Percentiles rank a stretch among this genome's conserved stretches.
Evolutionary conservation across 2,329 filamentous ascomycete species (phyloP).

Genomic region (Metarhizium guizhouense): DNA sequence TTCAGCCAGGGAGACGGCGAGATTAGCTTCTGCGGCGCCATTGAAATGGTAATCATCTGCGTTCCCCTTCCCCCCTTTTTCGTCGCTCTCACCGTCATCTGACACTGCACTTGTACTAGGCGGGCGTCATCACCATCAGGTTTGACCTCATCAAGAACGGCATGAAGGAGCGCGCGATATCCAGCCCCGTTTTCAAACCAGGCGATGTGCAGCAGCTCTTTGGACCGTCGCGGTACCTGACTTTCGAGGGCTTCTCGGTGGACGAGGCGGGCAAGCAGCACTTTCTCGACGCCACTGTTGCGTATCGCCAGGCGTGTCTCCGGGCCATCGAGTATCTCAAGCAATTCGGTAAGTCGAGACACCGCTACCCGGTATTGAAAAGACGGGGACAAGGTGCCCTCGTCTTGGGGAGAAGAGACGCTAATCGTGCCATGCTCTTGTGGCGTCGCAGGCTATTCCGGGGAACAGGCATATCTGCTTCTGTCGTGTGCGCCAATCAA

Average conservation of each 20-base stretch:
- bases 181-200: slow-evolving; percentile 75
- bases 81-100: not conserved
- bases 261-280: slow-evolving; percentile 85
- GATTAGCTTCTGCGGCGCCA: slow-evolving; percentile 81
- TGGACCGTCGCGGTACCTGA: slow-evolving; percentile 55
- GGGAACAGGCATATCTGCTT: slow-evolving; percentile 77
- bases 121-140: slow-evolving; percentile 82
- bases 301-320: slow-evolving; percentile 74
- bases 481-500: slow-evolving; percentile 80
- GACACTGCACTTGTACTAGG: slow-evolving; percentile 20
- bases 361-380: not conserved
- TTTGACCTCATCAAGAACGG: slow-evolving; percentile 82
- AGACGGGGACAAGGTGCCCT: not conserved
- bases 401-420: not conserved
- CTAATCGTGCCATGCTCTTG: not conserved
- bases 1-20: slow-evolving; percentile 80
- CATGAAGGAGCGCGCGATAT: slow-evolving; percentile 64
- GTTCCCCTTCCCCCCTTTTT: not conserved
- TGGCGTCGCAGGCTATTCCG: slow-evolving; percentile 43
- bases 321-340: slow-evolving; percentile 32
- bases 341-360: slow-evolving; percentile 19
- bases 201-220: slow-evolving; percentile 86
- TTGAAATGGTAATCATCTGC: slow-evolving; percentile 59
- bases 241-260: slow-evolving; percentile 69
- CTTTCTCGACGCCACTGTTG: slow-evolving; percentile 77